A percentile compares a stretch with the other conserved stretches of the same genome.
These are phyloP conservation scores for Hemisphaericaspora subhashii DNA, from an alignment of 1,139 yeast genomes.

Conservation along the genomic window DNA sequence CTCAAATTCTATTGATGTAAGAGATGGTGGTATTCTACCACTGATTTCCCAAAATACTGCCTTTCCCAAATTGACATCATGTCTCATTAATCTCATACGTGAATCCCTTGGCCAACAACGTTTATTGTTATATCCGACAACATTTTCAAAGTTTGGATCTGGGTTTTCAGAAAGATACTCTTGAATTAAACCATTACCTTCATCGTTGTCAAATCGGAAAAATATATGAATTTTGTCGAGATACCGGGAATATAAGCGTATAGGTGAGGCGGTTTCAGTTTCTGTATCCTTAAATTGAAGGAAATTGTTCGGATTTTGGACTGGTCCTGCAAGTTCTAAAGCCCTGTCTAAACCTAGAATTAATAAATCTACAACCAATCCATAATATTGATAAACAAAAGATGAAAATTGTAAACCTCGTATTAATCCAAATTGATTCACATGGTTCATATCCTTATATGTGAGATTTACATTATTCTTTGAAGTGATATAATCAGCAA, in stretches of 20 bases:
- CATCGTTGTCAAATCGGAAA: conserved; percentile 72
- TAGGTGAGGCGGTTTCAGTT: conserved; percentile 66
- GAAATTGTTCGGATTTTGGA: conserved; percentile 71
- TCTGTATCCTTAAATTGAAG: conserved; percentile 63
- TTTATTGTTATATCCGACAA: conserved; percentile 85
- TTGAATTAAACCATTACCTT: conserved; percentile 72
- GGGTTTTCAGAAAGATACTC: conserved; percentile 83
- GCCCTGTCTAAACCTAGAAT: conserved; percentile 88
- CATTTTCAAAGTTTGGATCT: conserved; percentile 85
- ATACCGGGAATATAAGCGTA: conserved; percentile 79
- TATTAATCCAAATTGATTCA: conserved; percentile 83
- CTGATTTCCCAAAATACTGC: conserved; percentile 92
- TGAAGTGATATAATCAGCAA: conserved; percentile 94
- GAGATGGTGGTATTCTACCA: conserved; percentile 73
- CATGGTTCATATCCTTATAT: conserved; percentile 94
- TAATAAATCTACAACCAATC: conserved; percentile 77
- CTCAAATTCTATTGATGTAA: conserved; percentile 78
- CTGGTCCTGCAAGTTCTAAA: conserved; percentile 78
- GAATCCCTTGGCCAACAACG: conserved; percentile 95
- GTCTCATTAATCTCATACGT: conserved; percentile 87
- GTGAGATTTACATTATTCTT: conserved; percentile 81
- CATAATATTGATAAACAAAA: conserved; percentile 87
- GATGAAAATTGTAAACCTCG: conserved; percentile 91
- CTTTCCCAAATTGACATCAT: conserved; percentile 88
- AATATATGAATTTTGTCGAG: conserved; percentile 79